These are phyloP conservation scores for Saccharomyces kudriavzevii DNA, from an alignment of 805 yeast genomes.

Conservation along the genomic window DNA sequence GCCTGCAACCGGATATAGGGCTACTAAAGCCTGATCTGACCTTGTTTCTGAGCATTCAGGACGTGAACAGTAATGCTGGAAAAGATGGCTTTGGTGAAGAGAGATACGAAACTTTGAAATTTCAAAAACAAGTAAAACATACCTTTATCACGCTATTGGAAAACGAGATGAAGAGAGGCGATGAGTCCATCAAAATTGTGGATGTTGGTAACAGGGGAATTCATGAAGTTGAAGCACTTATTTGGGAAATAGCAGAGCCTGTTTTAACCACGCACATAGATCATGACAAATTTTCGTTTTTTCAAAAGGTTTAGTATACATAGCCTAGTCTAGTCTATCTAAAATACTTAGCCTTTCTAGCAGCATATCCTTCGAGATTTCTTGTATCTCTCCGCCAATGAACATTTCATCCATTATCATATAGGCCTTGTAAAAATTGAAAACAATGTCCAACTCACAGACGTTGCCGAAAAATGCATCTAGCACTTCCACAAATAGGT, in stretches of 20 bases:
- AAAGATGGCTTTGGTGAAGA: constrained; percentile 92
- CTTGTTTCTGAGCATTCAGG: constrained; percentile 56
- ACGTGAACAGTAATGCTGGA: constrained; percentile 32
- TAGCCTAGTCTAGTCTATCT: constrained; percentile 47
- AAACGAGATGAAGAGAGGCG: constrained; percentile 7
- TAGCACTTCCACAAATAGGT: constrained; percentile 78
- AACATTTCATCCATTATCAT: constrained; percentile 79
- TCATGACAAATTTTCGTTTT: not conserved
- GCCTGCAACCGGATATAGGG: constrained; percentile 72
- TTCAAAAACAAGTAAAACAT: constrained; percentile 63
- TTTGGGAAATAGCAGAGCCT: constrained; percentile 34
- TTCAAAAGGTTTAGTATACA: not conserved
- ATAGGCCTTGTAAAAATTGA: constrained; percentile 81
- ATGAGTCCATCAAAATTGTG: constrained; percentile 36
- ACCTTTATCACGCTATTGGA: constrained; percentile 46
- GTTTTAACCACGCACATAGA: not conserved
- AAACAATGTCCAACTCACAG: constrained; percentile 88
- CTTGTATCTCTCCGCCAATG: constrained; percentile 85
- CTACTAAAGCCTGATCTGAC: constrained; percentile 82
- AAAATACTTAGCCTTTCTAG: constrained; percentile 56
- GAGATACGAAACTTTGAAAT: constrained; percentile 67
- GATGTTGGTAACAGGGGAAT: constrained; percentile 54
- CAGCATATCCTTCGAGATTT: constrained; percentile 64
- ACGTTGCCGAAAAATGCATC: constrained; percentile 84
- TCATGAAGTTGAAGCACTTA: constrained; percentile 42